Evolutionary conservation across 345 rosid genomes (phyloP).

Genomic region (Moricandia moricandioides): DNA sequence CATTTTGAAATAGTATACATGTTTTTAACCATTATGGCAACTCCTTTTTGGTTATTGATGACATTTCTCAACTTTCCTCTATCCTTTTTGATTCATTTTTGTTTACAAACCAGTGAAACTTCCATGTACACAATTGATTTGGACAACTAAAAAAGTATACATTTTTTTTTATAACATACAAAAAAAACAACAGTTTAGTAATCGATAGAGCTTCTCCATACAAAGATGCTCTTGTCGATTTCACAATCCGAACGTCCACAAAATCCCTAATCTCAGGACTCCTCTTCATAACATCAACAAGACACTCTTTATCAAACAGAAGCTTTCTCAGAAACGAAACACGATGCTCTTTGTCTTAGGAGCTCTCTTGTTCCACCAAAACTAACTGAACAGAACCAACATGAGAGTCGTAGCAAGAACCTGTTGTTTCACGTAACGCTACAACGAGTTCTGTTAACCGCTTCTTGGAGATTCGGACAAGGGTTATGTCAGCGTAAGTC

Average conservation of each 20-base stretch:
- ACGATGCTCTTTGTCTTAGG: constrained; percentile 75
- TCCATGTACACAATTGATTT: not conserved
- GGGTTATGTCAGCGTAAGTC: no score
- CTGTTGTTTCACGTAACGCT: constrained; percentile 84
- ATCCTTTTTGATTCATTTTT: not conserved
- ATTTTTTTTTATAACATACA: not conserved
- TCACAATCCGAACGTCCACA: constrained; percentile 65
- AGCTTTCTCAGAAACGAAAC: constrained; percentile 57
- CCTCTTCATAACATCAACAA: constrained; percentile 21
- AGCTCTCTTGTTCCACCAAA: constrained; percentile 80
- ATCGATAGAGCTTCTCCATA: constrained; percentile 72
- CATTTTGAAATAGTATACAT: no score
- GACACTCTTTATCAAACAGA: constrained; percentile 38
- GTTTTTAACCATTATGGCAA: not conserved
- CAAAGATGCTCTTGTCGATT: constrained; percentile 70
- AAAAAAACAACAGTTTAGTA: constrained; percentile 44
- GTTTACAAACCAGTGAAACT: not conserved
- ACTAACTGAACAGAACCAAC: constrained; percentile 69
- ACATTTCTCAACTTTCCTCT: not conserved
- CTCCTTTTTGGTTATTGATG: not conserved
- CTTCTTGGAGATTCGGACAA: no score
- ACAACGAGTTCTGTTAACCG: constrained; percentile 74
- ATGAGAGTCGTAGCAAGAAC: constrained; percentile 55
- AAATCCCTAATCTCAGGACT: constrained; percentile 67
- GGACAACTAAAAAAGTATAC: not conserved